Evolutionary conservation across 139 green algal genomes (phyloP), one percentile per base, ranked within the genome.

Genomic region (Chlamydomonas incerta): DNA sequence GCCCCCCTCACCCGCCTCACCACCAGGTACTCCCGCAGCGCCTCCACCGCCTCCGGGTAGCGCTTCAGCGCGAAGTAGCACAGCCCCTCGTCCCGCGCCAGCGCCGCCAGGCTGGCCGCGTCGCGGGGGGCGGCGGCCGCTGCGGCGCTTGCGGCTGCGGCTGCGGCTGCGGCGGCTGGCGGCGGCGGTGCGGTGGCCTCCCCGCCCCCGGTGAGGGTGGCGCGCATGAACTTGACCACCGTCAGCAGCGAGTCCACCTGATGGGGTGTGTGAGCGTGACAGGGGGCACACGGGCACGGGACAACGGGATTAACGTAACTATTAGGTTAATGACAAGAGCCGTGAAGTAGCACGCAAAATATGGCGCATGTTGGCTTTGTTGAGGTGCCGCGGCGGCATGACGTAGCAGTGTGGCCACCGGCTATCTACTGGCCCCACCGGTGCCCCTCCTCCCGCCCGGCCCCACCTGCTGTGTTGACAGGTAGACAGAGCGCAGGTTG

Each of bases 51-150:
- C 77, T 83, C 77, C 0, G 77, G 77, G 65, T 74, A 83, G 63
- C 77, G 77, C 8, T 47, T 15, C n/a, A 83, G 77, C 5, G 77
- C 77, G 17, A 83, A 83, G 46, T 74, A 74, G 77, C 63, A 83
- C 20, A 83, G 77, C 37, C 77, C 77, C 77, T 83, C 77, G 41
- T 83, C 77, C 21, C 77, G 76, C 3, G 62, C 60, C 62, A 68
- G 62, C 62, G 24, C 26, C 26, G 26, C 62, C 62, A 83, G 76
- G 37, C 52, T 26, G 24, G 37, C 60, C 37, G 62, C 2, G 31
- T 21, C 35, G 6, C 47, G 18, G 5, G 35, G 50, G 8, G 21
- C 35, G 28, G 58, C 31, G 23, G 55, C 10, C 8, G 14, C 46
- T 17, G 73, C 47, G 2, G 31, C n/a, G n/a, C n/a, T n/a, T n/a